Evolutionary conservation across 225 moss, liverwort and hornwort species (phyloP).

Genomic region (Sphagnum tenellum): DNA sequence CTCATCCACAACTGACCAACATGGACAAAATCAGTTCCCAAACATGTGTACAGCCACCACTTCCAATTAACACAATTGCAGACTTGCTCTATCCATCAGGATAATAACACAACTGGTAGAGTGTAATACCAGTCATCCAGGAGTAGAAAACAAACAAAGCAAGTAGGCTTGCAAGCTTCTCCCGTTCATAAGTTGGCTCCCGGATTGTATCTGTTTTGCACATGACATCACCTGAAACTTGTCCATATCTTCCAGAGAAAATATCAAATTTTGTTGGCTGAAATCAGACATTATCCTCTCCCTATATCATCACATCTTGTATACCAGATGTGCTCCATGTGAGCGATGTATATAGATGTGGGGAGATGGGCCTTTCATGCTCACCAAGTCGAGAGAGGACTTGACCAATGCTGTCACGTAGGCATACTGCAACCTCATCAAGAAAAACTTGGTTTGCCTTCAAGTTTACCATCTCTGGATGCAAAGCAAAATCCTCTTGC

Average conservation of each 20-base stretch:
- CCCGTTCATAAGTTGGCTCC: constrained; percentile 71
- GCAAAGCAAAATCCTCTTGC: constrained; percentile 82
- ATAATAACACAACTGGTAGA: neutral
- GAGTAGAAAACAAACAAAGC: constrained; percentile 72
- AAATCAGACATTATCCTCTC: no score
- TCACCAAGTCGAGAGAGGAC: constrained; percentile 76
- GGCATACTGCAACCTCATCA: constrained; percentile 56
- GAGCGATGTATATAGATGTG: neutral
- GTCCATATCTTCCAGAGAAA: no score
- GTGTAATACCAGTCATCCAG: constrained; percentile 71
- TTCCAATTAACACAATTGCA: neutral
- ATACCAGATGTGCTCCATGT: neutral
- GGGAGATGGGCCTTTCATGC: neutral
- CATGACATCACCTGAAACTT: no score
- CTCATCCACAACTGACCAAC: no score
- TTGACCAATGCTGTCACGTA: constrained; percentile 59
- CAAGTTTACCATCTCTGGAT: constrained; percentile 67
- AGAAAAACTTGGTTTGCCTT: constrained; percentile 63
- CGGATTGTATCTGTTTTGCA: constrained; percentile 45
- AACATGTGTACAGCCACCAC: no score
- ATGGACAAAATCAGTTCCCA: no score
- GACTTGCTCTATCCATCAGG: neutral
- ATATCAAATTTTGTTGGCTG: no score
- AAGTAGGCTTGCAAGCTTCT: constrained; percentile 59
- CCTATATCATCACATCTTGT: no score